Evolutionary conservation across 2,329 filamentous ascomycete species (phyloP).

Genomic region (Hypoxylon rubiginosum): DNA sequence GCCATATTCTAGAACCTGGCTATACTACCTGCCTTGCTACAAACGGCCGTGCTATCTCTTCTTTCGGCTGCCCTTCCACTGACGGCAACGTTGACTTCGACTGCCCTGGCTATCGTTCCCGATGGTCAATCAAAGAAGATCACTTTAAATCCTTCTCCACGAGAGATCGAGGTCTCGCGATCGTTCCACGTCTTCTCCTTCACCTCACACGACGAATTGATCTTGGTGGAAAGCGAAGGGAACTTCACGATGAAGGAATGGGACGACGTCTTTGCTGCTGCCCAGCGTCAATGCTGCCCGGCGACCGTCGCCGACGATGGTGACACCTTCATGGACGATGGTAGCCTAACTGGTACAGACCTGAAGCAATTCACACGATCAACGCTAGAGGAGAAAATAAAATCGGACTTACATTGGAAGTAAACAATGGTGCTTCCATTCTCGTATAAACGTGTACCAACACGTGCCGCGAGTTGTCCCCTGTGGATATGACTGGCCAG

Average conservation of each 20-base stretch:
- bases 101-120: slow-evolving; percentile 70
- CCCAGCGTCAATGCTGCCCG: slow-evolving; percentile 73
- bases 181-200: slow-evolving; percentile 90
- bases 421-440: slow-evolving; percentile 48
- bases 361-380: slow-evolving; percentile 73
- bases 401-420: slow-evolving; percentile 68
- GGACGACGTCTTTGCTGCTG: slow-evolving; percentile 76
- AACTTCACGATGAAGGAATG: slow-evolving; percentile 81
- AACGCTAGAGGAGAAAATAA: slow-evolving; percentile 63
- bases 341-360: slow-evolving; percentile 60
- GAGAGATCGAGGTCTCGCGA: slow-evolving; percentile 71
- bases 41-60: slow-evolving; percentile 82
- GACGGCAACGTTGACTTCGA: slow-evolving; percentile 76
- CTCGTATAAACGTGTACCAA: slow-evolving; percentile 5
- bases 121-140: slow-evolving; percentile 58
- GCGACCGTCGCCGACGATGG: slow-evolving; percentile 54
- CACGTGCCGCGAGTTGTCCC: slow-evolving; percentile 20
- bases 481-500: slow-evolving; percentile 26
- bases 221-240: slow-evolving; percentile 87
- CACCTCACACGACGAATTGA: slow-evolving; percentile 77
- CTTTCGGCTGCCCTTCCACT: slow-evolving; percentile 87
- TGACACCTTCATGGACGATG: slow-evolving; percentile 63
- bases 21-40: slow-evolving; percentile 84
- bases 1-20: slow-evolving; percentile 73
- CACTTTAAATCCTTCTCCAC: slow-evolving; percentile 72